Evolutionary conservation across 78 protist species (phyloP).

Genomic region (Dictyostelium intermedium): DNA sequence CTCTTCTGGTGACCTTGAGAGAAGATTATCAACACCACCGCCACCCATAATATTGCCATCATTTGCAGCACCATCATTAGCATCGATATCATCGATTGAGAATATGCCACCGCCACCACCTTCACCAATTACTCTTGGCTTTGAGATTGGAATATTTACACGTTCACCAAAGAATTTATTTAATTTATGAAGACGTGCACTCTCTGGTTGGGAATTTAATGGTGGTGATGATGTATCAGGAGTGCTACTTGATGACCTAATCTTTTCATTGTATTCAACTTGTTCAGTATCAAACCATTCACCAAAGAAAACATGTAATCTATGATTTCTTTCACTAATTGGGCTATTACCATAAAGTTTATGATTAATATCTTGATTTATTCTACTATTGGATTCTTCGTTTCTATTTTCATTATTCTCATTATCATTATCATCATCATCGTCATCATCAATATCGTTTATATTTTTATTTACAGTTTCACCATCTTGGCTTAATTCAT

Average conservation of each 20-base stretch:
- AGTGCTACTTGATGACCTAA: constrained; percentile 15
- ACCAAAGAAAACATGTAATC: constrained; percentile 60
- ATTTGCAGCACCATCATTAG: not conserved
- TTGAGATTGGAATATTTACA: constrained; percentile 10
- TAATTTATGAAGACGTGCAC: constrained; percentile 39
- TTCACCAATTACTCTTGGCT: not conserved
- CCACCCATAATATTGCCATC: not conserved
- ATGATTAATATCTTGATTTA: constrained; percentile 7
- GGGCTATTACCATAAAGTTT: not conserved
- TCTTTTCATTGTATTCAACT: constrained; percentile 63
- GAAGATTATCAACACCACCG: not conserved
- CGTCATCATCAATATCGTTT: not conserved
- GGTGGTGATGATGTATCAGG: not conserved
- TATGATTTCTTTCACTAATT: constrained; percentile 32
- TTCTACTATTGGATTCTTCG: not conserved
- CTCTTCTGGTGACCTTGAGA: constrained; percentile 43
- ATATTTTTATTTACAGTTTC: not conserved
- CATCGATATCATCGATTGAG: constrained; percentile 17
- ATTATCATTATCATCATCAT: not conserved
- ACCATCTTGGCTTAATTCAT: not conserved
- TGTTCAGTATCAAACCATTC: constrained; percentile 69
- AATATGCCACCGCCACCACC: constrained; percentile 39
- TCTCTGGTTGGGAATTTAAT: not conserved
- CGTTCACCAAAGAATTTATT: constrained; percentile 74
- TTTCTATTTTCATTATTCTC: not conserved